Evolutionary conservation across 441 rosid genomes (phyloP).

Genomic region (Erodium moschatum): DNA sequence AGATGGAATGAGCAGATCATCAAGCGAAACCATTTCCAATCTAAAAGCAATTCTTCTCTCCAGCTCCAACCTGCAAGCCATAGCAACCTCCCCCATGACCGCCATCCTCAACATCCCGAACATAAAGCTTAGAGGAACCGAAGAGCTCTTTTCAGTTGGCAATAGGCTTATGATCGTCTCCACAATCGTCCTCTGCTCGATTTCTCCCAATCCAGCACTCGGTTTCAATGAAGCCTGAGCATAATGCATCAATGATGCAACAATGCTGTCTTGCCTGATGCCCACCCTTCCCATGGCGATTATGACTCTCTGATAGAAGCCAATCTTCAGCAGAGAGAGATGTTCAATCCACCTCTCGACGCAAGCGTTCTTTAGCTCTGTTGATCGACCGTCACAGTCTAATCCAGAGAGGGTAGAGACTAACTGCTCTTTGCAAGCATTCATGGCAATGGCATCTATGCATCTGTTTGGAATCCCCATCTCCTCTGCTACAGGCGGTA

Average conservation of each 20-base stretch:
- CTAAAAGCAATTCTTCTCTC: slow-evolving; percentile 54
- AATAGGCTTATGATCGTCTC: slow-evolving; percentile 59
- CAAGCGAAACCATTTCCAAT: slow-evolving; percentile 56
- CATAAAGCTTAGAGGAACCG: slow-evolving; percentile 48
- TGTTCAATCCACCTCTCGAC: slow-evolving; percentile 76
- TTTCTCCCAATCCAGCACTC: slow-evolving; percentile 23
- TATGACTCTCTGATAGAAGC: slow-evolving; percentile 47
- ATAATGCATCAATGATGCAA: slow-evolving; percentile 62
- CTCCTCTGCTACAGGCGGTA: slow-evolving; percentile 40
- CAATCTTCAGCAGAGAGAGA: slow-evolving; percentile 47
- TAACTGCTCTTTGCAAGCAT: slow-evolving; percentile 67
- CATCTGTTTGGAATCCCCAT: slow-evolving; percentile 44
- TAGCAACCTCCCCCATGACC: slow-evolving; percentile 36
- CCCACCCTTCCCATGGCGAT: slow-evolving; percentile 51
- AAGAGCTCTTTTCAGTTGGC: slow-evolving; percentile 42
- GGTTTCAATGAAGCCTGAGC: slow-evolving; percentile 51
- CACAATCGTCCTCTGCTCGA: slow-evolving; percentile 43
- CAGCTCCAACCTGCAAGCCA: slow-evolving; percentile 56
- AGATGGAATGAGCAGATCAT: slow-evolving; percentile 79
- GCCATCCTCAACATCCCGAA: slow-evolving; percentile 70
- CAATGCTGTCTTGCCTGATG: slow-evolving; percentile 44
- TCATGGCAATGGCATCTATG: slow-evolving; percentile 61
- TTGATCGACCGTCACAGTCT: slow-evolving; percentile 34
- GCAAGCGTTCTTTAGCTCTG: slow-evolving; percentile 49
- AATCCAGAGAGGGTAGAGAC: slow-evolving; percentile 50